phyloP scores from a whole-genome alignment of 2,329 filamentous ascomycete genomes.

The Hypoxylon sp. region DNA sequence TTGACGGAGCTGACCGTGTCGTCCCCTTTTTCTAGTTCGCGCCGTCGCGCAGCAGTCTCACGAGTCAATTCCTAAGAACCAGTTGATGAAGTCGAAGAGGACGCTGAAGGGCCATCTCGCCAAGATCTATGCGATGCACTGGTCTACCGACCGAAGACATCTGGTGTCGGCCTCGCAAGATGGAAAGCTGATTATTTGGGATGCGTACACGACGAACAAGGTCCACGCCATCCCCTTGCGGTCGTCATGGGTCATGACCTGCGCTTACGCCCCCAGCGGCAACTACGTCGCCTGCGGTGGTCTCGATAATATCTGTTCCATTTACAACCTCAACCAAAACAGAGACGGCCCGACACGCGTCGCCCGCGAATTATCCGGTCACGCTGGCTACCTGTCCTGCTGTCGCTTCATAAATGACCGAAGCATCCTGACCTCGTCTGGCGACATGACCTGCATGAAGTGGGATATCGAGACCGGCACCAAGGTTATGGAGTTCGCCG shows the following conservation, averaged over 20 bases:
- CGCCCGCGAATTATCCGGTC: slow-evolving; percentile 92
- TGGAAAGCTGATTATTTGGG: slow-evolving; percentile 99
- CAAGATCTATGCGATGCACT: slow-evolving; percentile 99
- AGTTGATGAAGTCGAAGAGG: slow-evolving; percentile 95
- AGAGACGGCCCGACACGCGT: slow-evolving; percentile 97
- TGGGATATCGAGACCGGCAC: slow-evolving; percentile 99
- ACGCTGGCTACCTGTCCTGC: slow-evolving; percentile 97
- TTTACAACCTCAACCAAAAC: slow-evolving; percentile 96
- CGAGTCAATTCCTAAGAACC: slow-evolving; percentile 88
- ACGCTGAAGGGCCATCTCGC: slow-evolving; percentile 97
- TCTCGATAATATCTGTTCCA: slow-evolving; percentile 99
- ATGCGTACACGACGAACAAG: slow-evolving; percentile 99
- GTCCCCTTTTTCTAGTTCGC: slow-evolving; percentile 68
- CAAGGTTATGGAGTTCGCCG: slow-evolving; percentile 97
- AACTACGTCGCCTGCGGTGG: slow-evolving; percentile 99
- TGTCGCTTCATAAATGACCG: slow-evolving; percentile 99
- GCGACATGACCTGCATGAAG: slow-evolving; percentile 99
- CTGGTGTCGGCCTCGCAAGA: slow-evolving; percentile 98
- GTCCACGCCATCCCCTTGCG: slow-evolving; percentile 97
- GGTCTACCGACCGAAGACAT: slow-evolving; percentile 97
- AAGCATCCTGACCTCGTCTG: slow-evolving; percentile 95
- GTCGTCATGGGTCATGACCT: slow-evolving; percentile 99
- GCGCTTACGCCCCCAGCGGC: slow-evolving; percentile 96
- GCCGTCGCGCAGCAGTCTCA: slow-evolving; percentile 92
- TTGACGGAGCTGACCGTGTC: slow-evolving; percentile 17